Evolutionary conservation across 148 eudicot species (phyloP), one percentile per base, ranked within the genome.

Genomic region (Mesembryanthemum crystallinum): DNA sequence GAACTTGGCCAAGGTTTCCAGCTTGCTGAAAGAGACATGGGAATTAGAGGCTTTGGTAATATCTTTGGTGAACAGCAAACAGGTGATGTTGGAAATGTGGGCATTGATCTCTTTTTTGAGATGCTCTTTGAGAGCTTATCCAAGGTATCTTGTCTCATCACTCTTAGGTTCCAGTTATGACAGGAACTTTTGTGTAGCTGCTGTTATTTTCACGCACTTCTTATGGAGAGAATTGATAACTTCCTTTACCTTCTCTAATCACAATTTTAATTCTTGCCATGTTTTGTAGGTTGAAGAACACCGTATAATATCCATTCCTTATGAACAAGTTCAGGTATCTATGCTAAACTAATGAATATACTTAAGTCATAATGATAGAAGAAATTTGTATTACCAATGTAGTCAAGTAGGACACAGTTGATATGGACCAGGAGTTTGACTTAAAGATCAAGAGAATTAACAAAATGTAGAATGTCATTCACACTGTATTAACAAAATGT

Each of bases 61-160:
- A 95, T 95, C 64, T 95, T 95, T 82, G 98, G 98, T 17, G 98
- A 92, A 85, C 97, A 95, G 79, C 97, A 95, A 82, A 92, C 98
- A 27, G 98, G 98, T 69, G 98, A 95, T 84, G 86, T 95, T 77
- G 98, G 97, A 82, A 92, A 95, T 79, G 97, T 94, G 62, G 93
- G 98, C 80, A 87, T 90, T 77, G 97, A 90, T 84, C 92, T 94
- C 79, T 94, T 88, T 81, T 94, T 88, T 74, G 97, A 94, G 83
- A 94, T 94, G 98, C 92, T 94, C 29, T 94, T 94, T 71, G 98
- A 94, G 80, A 94, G 98, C 89, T 85, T 94, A 80, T 89, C 97
- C 65, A 92, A 86, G 92, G 98, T 90, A 81, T 73, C 77, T 70
- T 73, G 72, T 23, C 15, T 8, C 9, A 39, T 59, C 18, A 20